Evolutionary conservation across 2,329 filamentous ascomycete genomes (phyloP), one percentile per base, ranked within the genome.

Genomic region (Nemania diffusa): DNA sequence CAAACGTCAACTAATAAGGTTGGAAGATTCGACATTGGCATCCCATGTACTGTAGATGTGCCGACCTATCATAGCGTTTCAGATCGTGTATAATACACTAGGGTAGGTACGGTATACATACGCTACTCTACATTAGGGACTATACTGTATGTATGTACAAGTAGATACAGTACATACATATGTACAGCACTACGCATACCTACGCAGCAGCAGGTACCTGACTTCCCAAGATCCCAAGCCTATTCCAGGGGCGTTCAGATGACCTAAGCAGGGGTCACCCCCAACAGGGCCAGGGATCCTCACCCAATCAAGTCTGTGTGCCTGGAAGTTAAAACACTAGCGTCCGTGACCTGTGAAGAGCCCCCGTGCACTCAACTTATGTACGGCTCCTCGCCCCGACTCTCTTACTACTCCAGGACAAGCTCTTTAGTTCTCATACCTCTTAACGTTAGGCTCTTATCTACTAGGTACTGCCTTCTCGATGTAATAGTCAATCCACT

Each of bases 321-420:
- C 72, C 71, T 74, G 64, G 62, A 76, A 76, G 76, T 69, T 72
- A 74, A 80, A 80, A 80, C 78, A 75, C 78, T 80, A 79, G 78
- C 75, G 78, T 66, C 53, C 64, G 76, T 70, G 73, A 70, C 74
- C 73, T 44, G 50, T 71, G 73, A 76, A 73, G 46, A 67, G 53
- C 5, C 46, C 52, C 65, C 50, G 27, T 53, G 44, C 27, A 26
- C 29, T 34, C 34, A 24, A 46, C 50, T 56, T 40, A 37, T 44
- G 51, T 44, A 29, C 61, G 61, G 65, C 61, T 56, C 51, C 56
- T 60, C 56, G 53, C 44, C 42, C 65, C 65, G 61, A 64, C 32
- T 17, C 40, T 13, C 34, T 26, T 5, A 55, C 29, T 20, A 13
- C 24, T n/a, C 20, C 6, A 32, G 50, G 17, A 52, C 46, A 9